Conservation (phyloP, 1,139 yeast genomes). For the Sugiyamaella sp. region DNA sequence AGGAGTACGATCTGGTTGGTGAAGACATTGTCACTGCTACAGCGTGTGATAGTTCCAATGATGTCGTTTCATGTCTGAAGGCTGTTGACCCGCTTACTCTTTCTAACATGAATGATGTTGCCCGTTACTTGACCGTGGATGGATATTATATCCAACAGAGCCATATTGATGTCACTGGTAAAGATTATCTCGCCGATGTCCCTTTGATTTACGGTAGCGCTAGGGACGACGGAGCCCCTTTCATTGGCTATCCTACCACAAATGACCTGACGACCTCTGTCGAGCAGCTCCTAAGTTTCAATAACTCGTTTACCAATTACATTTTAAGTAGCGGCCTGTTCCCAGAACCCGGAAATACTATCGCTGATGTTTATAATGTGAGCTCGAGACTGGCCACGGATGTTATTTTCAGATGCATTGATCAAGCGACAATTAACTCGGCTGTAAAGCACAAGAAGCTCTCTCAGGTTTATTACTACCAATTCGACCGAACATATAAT, state of each 20-base stretch:
- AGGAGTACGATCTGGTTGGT: conserved; percentile 3
- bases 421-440: conserved; percentile 13
- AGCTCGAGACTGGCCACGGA: conserved; percentile 12
- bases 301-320: background rate
- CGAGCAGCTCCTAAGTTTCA: conserved; percentile 5
- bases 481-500: conserved; percentile 14
- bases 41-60: conserved; percentile 1
- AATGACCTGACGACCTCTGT: background rate
- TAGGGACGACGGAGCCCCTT: conserved; percentile 15
- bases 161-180: conserved; percentile 11
- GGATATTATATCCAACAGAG: conserved; percentile 8
- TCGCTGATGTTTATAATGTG: conserved; percentile 13
- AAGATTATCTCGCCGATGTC: conserved; percentile 18
- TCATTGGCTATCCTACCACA: conserved; percentile 11
- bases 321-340: conserved; percentile 7
- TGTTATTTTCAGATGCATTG: conserved; percentile 12
- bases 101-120: conserved; percentile 1
- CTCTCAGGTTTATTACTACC: conserved; percentile 7
- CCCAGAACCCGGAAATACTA: conserved; percentile 7
- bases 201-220: conserved; percentile 10
- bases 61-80: conserved; percentile 6
- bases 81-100: conserved; percentile 6
- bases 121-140: conserved; percentile 12
- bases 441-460: conserved; percentile 6
- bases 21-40: conserved; percentile 4